Conservation (phyloP, 2,329 filamentous ascomycete genomes). For the Fusarium mundagurra region DNA sequence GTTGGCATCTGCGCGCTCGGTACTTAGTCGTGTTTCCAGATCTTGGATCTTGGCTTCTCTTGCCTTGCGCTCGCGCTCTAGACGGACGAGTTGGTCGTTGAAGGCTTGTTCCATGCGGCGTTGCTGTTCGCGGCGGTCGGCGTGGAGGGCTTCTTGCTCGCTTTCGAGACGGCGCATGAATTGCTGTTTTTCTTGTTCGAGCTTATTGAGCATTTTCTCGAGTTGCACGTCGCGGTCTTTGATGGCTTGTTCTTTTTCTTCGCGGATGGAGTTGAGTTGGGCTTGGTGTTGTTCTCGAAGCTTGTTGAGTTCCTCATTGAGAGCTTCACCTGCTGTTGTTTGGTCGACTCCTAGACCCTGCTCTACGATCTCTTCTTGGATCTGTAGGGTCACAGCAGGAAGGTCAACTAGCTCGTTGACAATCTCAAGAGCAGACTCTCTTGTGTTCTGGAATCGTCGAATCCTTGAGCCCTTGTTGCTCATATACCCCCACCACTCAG, state of each 20-base stretch:
- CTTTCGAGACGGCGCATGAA: not conserved
- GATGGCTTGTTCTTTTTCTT: not conserved
- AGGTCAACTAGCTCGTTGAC: not conserved
- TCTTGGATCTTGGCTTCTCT: not conserved
- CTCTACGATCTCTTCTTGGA: constrained; percentile 3
- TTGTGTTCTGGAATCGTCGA: not conserved
- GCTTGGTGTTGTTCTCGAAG: not conserved
- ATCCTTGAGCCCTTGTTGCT: not conserved
- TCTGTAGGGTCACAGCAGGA: not conserved
- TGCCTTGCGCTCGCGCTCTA: not conserved
- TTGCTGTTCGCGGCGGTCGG: not conserved
- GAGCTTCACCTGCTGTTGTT: not conserved
- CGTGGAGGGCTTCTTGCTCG: not conserved
- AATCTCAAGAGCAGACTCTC: not conserved
- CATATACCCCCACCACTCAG: constrained; percentile 3
- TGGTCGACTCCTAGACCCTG: not conserved
- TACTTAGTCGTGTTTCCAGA: not conserved
- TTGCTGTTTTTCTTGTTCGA: not conserved
- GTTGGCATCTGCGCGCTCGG: not conserved
- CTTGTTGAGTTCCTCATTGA: not conserved
- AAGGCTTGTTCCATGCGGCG: not conserved
- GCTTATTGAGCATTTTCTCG: not conserved
- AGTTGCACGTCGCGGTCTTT: not conserved
- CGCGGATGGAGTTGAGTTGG: not conserved
- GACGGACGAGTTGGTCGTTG: not conserved